Conservation (phyloP, 1,284 basidiomycete genomes). For the Agroathelia rolfsii region DNA sequence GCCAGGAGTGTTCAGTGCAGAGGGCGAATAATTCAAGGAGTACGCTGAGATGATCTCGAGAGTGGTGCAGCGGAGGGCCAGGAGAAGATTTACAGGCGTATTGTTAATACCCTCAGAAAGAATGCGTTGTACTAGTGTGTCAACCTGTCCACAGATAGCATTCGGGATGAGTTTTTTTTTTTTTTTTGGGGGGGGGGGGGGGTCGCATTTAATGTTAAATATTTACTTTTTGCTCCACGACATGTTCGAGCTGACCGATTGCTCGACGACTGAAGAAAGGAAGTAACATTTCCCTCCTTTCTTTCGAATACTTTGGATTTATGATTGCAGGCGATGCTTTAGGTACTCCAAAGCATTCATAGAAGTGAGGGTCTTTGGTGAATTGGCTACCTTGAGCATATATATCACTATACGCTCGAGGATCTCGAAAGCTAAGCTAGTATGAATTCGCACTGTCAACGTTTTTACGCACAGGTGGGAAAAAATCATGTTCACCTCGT, state of each 20-base stretch:
- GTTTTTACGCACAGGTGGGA: neutral
- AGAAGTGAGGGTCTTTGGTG: slow-evolving; percentile 19
- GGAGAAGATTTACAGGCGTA: slow-evolving; percentile 13
- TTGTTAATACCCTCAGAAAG: slow-evolving; percentile 5
- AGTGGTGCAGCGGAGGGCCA: slow-evolving; percentile 11
- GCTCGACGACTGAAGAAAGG: slow-evolving; percentile 23
- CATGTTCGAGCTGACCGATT: slow-evolving; percentile 18
- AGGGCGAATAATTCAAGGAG: slow-evolving; percentile 17
- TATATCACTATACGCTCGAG: slow-evolving; percentile 20
- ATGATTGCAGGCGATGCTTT: slow-evolving; percentile 16
- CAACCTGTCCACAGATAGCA: slow-evolving; percentile 14
- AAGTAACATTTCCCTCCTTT: slow-evolving; percentile 17
- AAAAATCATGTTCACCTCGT: slow-evolving; percentile 13
- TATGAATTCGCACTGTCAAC: neutral
- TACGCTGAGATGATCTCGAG: slow-evolving; percentile 21
- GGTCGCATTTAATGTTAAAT: neutral
- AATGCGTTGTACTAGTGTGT: slow-evolving; percentile 12
- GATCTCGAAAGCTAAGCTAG: slow-evolving; percentile 25
- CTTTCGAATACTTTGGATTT: slow-evolving; percentile 18
- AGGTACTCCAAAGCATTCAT: slow-evolving; percentile 16
- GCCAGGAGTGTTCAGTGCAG: slow-evolving; percentile 13
- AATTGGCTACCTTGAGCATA: slow-evolving; percentile 19
- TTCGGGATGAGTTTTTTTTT: too few species aligned
- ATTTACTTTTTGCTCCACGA: slow-evolving; percentile 20
- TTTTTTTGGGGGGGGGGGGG: too few species aligned